Evolutionary conservation across 306 rosid genomes (phyloP).

Genomic region (Vigna hirtella): DNA sequence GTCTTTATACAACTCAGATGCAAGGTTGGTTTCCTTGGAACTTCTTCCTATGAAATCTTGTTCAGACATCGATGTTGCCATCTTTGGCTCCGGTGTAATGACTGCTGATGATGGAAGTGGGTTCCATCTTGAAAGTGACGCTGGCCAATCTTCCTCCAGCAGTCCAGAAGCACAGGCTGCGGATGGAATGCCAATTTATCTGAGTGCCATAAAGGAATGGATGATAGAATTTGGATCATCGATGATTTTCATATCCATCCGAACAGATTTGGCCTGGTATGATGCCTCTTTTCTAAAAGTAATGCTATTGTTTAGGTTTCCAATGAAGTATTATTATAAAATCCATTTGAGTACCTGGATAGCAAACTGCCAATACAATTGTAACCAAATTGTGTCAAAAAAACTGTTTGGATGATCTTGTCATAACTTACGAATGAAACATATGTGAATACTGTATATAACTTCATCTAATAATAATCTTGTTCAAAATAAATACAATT

Average conservation of each 20-base stretch:
- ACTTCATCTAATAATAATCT: slow-evolving; percentile 10
- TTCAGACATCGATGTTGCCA: slow-evolving; percentile 87
- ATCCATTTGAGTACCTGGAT: slow-evolving; percentile 8
- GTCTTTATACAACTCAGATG: slow-evolving; percentile 89
- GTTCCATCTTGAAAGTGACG: slow-evolving; percentile 74
- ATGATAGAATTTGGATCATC: slow-evolving; percentile 94
- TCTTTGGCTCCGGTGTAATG: slow-evolving; percentile 92
- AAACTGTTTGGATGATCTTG: slow-evolving; percentile 12
- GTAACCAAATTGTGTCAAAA: slow-evolving; percentile 12
- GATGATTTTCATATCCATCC: slow-evolving; percentile 83
- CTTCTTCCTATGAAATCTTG: slow-evolving; percentile 99
- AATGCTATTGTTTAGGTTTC: not conserved
- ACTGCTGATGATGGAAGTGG: slow-evolving; percentile 89
- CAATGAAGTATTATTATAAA: slow-evolving; percentile 21
- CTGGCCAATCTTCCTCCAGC: slow-evolving; percentile 65
- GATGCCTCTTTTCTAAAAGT: slow-evolving; percentile 41
- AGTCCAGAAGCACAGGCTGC: slow-evolving; percentile 55
- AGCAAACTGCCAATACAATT: slow-evolving; percentile 14
- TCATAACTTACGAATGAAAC: slow-evolving; percentile 1
- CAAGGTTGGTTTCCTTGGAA: slow-evolving; percentile 87
- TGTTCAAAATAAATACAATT: slow-evolving; percentile 19
- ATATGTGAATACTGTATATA: slow-evolving; percentile 18
- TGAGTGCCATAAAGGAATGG: slow-evolving; percentile 97
- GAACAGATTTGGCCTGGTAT: slow-evolving; percentile 97
- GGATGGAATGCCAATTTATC: slow-evolving; percentile 91